A percentile compares a stretch with the other conserved stretches of the same genome.
phyloP scores from a whole-genome alignment of 2,329 filamentous ascomycete species.

The Alternaria sp. region DNA sequence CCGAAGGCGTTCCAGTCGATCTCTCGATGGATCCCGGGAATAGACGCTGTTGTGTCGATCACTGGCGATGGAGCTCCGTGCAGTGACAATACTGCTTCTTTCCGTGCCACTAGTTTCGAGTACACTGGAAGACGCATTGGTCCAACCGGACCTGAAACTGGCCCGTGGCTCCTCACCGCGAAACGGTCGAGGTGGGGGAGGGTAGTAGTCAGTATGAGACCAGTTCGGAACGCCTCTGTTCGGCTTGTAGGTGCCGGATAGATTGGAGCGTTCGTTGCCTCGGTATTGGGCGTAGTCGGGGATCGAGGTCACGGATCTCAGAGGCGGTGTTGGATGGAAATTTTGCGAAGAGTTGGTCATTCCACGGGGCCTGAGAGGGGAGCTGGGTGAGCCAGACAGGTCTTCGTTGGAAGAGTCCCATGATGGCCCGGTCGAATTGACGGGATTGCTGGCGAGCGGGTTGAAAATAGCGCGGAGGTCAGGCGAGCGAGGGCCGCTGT shows the following conservation, averaged over 20 bases:
- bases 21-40: constrained; percentile 47
- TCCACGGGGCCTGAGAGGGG: constrained; percentile 38
- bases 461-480: constrained; percentile 45
- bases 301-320: constrained; percentile 48
- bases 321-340: constrained; percentile 33
- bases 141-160: constrained; percentile 67
- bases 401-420: constrained; percentile 38
- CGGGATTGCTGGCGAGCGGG: constrained; percentile 44
- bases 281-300: constrained; percentile 45
- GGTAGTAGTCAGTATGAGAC: constrained; percentile 44
- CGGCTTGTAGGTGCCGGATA: constrained; percentile 45
- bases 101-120: constrained; percentile 71
- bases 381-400: constrained; percentile 8
- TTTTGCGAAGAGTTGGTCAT: constrained; percentile 42
- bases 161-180: constrained; percentile 56
- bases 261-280: constrained; percentile 34
- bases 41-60: constrained; percentile 57
- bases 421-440: constrained; percentile 30
- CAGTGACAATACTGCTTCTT: constrained; percentile 81
- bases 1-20: constrained; percentile 29
- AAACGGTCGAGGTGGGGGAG: constrained; percentile 36
- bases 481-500: constrained; percentile 34
- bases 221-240: constrained; percentile 46
- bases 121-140: constrained; percentile 63
- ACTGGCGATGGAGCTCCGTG: constrained; percentile 72